phyloP scores from a whole-genome alignment of 164 flowering plant genomes.

The Tetrastigma voinierianum region DNA sequence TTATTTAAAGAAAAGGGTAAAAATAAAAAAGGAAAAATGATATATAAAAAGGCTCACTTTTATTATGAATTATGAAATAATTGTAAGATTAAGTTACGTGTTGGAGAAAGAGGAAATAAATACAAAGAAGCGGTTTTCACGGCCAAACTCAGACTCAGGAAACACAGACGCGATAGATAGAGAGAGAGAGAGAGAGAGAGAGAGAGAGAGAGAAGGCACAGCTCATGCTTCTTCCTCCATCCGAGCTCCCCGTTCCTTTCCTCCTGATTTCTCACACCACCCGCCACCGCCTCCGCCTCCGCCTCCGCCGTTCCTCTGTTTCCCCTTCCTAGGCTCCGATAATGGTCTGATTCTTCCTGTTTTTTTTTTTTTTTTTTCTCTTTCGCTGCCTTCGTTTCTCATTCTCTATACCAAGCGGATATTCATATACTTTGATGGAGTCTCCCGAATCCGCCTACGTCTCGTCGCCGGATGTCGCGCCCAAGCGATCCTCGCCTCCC shows the following conservation, averaged over 20 bases:
- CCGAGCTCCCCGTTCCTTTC: too few species aligned
- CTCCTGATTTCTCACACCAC: not conserved
- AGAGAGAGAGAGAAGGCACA: too few species aligned
- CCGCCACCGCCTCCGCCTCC: not conserved
- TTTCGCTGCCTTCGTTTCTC: not conserved
- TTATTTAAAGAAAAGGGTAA: too few species aligned
- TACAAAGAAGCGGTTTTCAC: not conserved
- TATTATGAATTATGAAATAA: too few species aligned
- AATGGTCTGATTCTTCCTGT: not conserved
- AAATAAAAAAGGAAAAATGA: too few species aligned
- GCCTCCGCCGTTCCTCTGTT: not conserved
- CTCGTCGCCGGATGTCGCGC: slow-evolving; percentile 31
- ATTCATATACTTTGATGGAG: slow-evolving; percentile 22
- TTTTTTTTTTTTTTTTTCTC: not conserved
- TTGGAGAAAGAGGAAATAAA: not conserved
- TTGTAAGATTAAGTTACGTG: not conserved
- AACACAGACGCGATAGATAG: not conserved
- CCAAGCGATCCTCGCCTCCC: slow-evolving; percentile 27
- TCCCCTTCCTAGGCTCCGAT: not conserved
- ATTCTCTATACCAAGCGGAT: not conserved
- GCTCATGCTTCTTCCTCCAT: not conserved
- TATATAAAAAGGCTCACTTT: too few species aligned
- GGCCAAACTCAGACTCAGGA: not conserved
- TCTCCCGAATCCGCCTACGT: slow-evolving; percentile 36
- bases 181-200: too few species aligned